phyloP scores from a whole-genome alignment of 441 rosid genomes.

The Corymbia calophylla region DNA sequence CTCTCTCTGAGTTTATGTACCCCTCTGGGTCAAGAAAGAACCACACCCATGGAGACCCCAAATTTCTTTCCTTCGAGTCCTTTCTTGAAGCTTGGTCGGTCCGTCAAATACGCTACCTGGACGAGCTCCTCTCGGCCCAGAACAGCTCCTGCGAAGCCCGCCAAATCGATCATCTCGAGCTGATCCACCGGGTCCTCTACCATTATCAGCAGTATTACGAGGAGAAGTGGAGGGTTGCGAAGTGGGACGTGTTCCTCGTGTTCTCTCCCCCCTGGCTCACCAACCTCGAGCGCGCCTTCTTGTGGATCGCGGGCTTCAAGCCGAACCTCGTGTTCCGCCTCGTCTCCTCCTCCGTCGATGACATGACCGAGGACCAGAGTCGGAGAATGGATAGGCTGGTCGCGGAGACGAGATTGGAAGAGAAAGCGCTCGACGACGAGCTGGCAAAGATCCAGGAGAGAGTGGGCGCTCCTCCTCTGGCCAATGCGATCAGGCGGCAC shows the following conservation, averaged over 20 bases:
- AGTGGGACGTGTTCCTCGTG: conserved; percentile 17
- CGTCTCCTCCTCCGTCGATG: conserved; percentile 15
- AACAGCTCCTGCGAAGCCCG: conserved; percentile 1
- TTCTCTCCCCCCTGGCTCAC: conserved; percentile 35
- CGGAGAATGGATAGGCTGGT: conserved; percentile 8
- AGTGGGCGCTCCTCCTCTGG: conserved; percentile 26
- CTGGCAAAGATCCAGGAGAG: conserved; percentile 44
- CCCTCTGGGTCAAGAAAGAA: not conserved
- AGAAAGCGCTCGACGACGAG: conserved; percentile 24
- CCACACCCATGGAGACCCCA: not conserved
- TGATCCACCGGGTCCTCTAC: conserved; percentile 23
- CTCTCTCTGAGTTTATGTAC: not conserved
- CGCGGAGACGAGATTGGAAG: conserved; percentile 18
- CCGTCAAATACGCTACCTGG: conserved; percentile 32
- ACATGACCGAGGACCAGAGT: conserved; percentile 27
- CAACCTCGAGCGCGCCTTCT: conserved; percentile 24
- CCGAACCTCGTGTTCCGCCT: conserved; percentile 30
- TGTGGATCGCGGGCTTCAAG: conserved; percentile 47
- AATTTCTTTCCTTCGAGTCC: conserved; percentile 1
- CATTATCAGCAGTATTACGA: conserved; percentile 42
- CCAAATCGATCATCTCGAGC: conserved; percentile 20
- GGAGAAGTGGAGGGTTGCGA: conserved; percentile 24
- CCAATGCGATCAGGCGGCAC: not conserved
- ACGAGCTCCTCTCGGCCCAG: conserved; percentile 22
- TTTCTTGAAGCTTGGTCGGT: conserved; percentile 34